These are phyloP conservation scores for Glomus cerebriforme DNA, from an alignment of 192 early-diverging fungal genomes.

Conservation along the genomic window DNA sequence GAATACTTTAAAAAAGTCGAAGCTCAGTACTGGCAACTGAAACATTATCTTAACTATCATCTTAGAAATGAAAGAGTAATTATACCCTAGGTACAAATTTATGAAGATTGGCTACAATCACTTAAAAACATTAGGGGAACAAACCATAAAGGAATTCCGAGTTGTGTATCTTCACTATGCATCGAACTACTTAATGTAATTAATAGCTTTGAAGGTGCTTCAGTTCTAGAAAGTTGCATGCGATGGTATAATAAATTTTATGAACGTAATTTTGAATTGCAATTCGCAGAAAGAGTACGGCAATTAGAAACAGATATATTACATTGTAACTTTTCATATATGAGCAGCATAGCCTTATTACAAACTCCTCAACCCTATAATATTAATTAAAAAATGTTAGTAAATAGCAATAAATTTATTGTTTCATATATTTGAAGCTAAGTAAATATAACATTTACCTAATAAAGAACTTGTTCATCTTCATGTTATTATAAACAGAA, in stretches of 20 bases:
- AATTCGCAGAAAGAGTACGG: not conserved
- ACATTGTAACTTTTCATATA: too few species aligned
- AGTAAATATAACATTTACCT: too few species aligned
- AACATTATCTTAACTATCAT: not conserved
- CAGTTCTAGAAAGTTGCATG: not conserved
- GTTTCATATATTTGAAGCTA: too few species aligned
- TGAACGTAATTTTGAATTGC: not conserved
- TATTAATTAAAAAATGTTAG: too few species aligned
- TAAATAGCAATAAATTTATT: too few species aligned
- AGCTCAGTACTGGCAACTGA: constrained; percentile 15
- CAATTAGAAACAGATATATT: not conserved
- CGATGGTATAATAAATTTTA: not conserved
- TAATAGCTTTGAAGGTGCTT: not conserved
- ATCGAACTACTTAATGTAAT: not conserved
- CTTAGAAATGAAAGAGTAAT: not conserved
- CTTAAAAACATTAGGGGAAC: not conserved
- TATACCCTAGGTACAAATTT: not conserved
- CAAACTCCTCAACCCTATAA: too few species aligned
- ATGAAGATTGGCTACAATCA: not conserved
- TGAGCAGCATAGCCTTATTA: too few species aligned
- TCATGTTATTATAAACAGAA: too few species aligned
- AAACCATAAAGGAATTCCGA: not conserved
- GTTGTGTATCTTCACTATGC: not conserved
- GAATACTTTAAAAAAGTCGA: constrained; percentile 11
- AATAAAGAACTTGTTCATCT: too few species aligned